Conservation (phyloP, 2,329 filamentous ascomycete species). For the Phialophora tarda region DNA sequence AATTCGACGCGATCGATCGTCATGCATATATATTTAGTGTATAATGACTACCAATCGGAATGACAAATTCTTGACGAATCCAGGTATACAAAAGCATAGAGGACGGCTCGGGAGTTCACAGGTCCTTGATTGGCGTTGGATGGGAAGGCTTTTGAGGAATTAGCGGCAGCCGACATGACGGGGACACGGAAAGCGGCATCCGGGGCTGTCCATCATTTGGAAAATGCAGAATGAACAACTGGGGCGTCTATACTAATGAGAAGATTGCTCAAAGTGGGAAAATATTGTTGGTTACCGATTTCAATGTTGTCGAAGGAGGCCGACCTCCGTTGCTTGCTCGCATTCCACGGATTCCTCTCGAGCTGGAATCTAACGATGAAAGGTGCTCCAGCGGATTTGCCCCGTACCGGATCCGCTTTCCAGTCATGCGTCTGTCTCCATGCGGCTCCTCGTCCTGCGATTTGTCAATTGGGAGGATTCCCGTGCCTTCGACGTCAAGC, state of each 20-base stretch:
- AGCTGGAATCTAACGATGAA: not conserved
- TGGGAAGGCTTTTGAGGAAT: constrained; percentile 14
- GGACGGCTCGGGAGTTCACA: constrained; percentile 8
- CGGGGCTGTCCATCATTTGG: constrained; percentile 24
- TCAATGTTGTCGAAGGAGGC: not conserved
- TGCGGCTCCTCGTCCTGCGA: not conserved
- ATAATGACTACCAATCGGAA: constrained; percentile 29
- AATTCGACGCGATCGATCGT: constrained; percentile 2
- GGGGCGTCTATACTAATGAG: constrained; percentile 5
- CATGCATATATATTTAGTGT: constrained; percentile 23
- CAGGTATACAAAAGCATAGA: constrained; percentile 30
- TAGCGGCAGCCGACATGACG: constrained; percentile 25
- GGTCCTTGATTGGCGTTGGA: constrained; percentile 16
- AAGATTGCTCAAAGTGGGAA: constrained; percentile 14
- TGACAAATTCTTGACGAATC: constrained; percentile 28
- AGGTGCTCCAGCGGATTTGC: not conserved
- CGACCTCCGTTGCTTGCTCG: not conserved
- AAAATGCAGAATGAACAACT: constrained; percentile 20
- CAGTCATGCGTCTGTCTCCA: not conserved
- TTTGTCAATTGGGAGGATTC: constrained; percentile 14
- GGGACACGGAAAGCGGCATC: constrained; percentile 23
- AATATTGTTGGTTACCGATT: constrained; percentile 7
- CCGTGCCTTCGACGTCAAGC: not conserved
- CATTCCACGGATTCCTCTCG: not conserved
- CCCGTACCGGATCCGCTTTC: constrained; percentile 5